Percentiles rank a stretch among this genome's conserved stretches.
Conservation (phyloP, 768 basidiomycete species). For the Tylopilus intermedius region DNA sequence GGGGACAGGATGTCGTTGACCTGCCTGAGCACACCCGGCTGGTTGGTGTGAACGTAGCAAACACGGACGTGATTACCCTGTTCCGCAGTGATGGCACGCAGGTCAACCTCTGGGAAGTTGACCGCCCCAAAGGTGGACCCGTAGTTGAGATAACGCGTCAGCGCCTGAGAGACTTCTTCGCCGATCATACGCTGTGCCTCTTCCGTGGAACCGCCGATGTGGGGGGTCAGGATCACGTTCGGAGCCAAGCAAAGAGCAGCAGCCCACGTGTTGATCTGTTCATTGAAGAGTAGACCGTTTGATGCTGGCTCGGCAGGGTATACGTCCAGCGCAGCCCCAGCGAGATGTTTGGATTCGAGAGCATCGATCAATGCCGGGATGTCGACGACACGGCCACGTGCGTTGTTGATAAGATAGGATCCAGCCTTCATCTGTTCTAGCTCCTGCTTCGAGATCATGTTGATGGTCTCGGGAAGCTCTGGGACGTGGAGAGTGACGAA, state of each 20-base stretch:
- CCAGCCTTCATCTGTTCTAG: conserved; percentile 92
- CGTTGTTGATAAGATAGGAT: conserved; percentile 95
- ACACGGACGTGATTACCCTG: conserved; percentile 79
- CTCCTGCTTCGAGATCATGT: conserved; percentile 80
- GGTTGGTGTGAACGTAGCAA: conserved; percentile 94
- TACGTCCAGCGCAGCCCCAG: conserved; percentile 86
- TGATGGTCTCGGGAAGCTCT: conserved; percentile 91
- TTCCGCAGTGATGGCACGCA: conserved; percentile 85
- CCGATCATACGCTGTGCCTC: conserved; percentile 98
- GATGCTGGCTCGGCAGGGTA: conserved; percentile 90
- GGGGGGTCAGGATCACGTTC: conserved; percentile 96
- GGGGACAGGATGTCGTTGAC: conserved; percentile 93
- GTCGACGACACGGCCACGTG: conserved; percentile 92
- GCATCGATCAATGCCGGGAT: conserved; percentile 84
- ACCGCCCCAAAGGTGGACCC: conserved; percentile 90
- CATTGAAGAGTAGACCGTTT: conserved; percentile 87
- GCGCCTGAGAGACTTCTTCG: conserved; percentile 82
- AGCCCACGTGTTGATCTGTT: conserved; percentile 83
- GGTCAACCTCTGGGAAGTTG: conserved; percentile 98
- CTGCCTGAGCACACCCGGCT: conserved; percentile 88
- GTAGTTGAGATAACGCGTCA: conserved; percentile 86
- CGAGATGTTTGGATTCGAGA: conserved; percentile 81
- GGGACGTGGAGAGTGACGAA: conserved; percentile 97
- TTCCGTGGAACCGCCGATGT: conserved; percentile 98
- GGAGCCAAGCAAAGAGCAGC: conserved; percentile 66